Evolutionary conservation across 495 filamentous ascomycete species (phyloP).

Genomic region (Podospora fimiseda): DNA sequence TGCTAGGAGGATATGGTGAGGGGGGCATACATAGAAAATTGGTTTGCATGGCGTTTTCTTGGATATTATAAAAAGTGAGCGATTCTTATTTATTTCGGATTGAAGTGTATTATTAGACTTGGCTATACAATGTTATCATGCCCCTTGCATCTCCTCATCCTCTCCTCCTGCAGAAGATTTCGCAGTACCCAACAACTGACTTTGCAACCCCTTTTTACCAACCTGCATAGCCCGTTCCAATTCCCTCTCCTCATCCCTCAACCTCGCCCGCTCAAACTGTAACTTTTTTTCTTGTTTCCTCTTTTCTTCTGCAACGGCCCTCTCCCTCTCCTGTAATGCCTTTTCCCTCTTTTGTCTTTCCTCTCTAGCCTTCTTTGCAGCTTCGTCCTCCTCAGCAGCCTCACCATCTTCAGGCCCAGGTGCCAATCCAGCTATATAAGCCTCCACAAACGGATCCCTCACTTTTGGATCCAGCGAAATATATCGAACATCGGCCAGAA

Average conservation of each 20-base stretch:
- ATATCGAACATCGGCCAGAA: slow-evolving; percentile 74
- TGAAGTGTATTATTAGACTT: background rate
- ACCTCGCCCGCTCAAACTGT: slow-evolving; percentile 55
- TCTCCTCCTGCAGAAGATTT: background rate
- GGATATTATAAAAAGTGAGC: no score
- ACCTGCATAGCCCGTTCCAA: slow-evolving; percentile 73
- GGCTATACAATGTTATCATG: background rate
- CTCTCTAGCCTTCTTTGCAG: slow-evolving; percentile 52
- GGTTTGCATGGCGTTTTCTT: slow-evolving; percentile 4
- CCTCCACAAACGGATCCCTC: slow-evolving; percentile 68
- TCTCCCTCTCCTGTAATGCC: slow-evolving; percentile 69
- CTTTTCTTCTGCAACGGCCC: slow-evolving; percentile 68
- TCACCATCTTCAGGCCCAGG: slow-evolving; percentile 37
- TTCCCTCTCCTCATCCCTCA: slow-evolving; percentile 73
- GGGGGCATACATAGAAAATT: background rate
- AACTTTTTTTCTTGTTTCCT: slow-evolving; percentile 58
- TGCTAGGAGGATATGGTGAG: slow-evolving; percentile 40
- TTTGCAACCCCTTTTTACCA: slow-evolving; percentile 62
- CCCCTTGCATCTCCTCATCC: background rate
- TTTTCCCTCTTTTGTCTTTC: slow-evolving; percentile 64
- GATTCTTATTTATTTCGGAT: background rate
- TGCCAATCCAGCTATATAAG: slow-evolving; percentile 66
- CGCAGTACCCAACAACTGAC: slow-evolving; percentile 41
- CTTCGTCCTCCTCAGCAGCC: slow-evolving; percentile 58
- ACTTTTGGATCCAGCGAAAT: slow-evolving; percentile 64